Conservation (phyloP, 352 stramenopile species). For the Globisporangium splendens region DNA sequence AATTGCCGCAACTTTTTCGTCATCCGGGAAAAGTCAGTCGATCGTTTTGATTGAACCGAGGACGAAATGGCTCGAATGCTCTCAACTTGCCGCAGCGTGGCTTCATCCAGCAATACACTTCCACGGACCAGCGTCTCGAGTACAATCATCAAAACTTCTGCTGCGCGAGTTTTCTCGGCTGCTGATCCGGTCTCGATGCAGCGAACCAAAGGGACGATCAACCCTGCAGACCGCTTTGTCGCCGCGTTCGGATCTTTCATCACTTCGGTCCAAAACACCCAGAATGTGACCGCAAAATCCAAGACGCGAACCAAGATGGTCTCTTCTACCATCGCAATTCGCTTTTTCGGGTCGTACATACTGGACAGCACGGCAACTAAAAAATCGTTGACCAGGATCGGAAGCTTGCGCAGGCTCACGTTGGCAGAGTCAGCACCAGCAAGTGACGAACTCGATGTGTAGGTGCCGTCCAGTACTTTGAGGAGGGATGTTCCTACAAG, state of each 20-base stretch:
- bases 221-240: conserved; percentile 48
- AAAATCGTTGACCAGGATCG: conserved; percentile 71
- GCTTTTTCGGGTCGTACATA: conserved; percentile 34
- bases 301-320: conserved; percentile 55
- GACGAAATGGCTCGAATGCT: conserved; percentile 41
- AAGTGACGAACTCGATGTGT: conserved; percentile 12
- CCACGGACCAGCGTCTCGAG: conserved; percentile 48
- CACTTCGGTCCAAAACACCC: conserved; percentile 62
- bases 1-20: conserved; percentile 67
- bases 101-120: conserved; percentile 50
- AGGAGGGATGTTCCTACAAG: conserved; percentile 27
- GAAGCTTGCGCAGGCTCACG: conserved; percentile 60
- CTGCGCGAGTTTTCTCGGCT: conserved; percentile 60
- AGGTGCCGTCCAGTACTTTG: conserved; percentile 17
- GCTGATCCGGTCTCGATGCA: conserved; percentile 44
- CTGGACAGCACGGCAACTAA: conserved; percentile 44
- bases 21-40: conserved; percentile 62
- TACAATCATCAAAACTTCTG: conserved; percentile 65
- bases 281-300: conserved; percentile 72
- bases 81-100: conserved; percentile 40
- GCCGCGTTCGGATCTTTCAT: conserved; percentile 43
- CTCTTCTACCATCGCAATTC: conserved; percentile 34
- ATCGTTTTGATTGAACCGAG: conserved; percentile 59
- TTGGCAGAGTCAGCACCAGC: conserved; percentile 16
- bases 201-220: conserved; percentile 50